phyloP scores from a whole-genome alignment of 1,139 yeast genomes.

The Geotrichum bryndzae region DNA sequence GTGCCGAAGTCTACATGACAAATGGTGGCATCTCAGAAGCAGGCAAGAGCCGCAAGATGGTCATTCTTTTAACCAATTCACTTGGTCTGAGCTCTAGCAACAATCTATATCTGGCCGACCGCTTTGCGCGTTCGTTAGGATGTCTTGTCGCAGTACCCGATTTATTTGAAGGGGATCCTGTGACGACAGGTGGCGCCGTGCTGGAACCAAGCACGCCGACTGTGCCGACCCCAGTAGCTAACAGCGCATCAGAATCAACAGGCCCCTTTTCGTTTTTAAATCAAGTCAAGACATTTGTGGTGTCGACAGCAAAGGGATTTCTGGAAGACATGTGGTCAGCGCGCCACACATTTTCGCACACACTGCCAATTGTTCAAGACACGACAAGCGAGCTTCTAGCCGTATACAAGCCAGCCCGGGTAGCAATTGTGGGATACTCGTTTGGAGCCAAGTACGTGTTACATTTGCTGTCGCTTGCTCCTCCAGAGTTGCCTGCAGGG shows the following conservation, averaged over 20 bases:
- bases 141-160: slow-evolving; percentile 34
- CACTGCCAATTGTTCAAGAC: slow-evolving; percentile 30
- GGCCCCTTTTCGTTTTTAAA: slow-evolving; percentile 26
- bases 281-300: slow-evolving; percentile 33
- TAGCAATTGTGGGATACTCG: slow-evolving; percentile 38
- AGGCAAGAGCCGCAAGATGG: slow-evolving; percentile 15
- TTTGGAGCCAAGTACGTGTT: slow-evolving; percentile 39
- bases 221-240: slow-evolving; percentile 18
- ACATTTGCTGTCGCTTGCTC: slow-evolving; percentile 26
- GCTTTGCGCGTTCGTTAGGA: slow-evolving; percentile 26
- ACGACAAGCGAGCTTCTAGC: slow-evolving; percentile 35
- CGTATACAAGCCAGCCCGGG: slow-evolving; percentile 32
- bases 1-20: slow-evolving; percentile 15
- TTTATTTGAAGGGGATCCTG: slow-evolving; percentile 33
- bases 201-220: slow-evolving; percentile 26
- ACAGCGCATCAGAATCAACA: slow-evolving; percentile 3
- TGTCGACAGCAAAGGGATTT: slow-evolving; percentile 34
- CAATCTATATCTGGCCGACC: slow-evolving; percentile 33
- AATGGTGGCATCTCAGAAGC: slow-evolving; percentile 11
- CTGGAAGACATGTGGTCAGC: slow-evolving; percentile 40
- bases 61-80: slow-evolving; percentile 33
- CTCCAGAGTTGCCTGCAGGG: slow-evolving; percentile 14
- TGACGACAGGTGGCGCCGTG: slow-evolving; percentile 19
- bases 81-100: slow-evolving; percentile 31
- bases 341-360: slow-evolving; percentile 35